Evolutionary conservation across 2,329 filamentous ascomycete species (phyloP), one percentile per base, ranked within the genome.

Genomic region (Mycocentrospora acerina): DNA sequence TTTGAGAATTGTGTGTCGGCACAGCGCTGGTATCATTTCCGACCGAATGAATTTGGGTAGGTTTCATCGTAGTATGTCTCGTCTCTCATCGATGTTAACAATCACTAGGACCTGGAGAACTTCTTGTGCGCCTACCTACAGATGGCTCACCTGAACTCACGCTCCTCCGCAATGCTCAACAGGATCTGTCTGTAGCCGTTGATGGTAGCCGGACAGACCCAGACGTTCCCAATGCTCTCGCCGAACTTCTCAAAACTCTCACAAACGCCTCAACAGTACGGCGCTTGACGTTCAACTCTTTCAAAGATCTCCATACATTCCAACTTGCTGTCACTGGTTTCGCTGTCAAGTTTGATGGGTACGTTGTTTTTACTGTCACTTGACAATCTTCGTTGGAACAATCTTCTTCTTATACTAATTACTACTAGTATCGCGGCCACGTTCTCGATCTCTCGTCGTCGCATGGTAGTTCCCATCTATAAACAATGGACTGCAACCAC

Each of bases 401-500:
- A n/a, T n/a, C n/a, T n/a, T n/a, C n/a, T n/a, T n/a, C n/a, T n/a
- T n/a, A n/a, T 37, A 12, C 53, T 55, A 62, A 72, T 40, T 6
- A 48, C 4, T 5, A 2, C 5, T 15, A 63, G 62, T 18, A 56
- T 87, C 35, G 88, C 88, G 5, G 74, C 78, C 7, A 82, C 81
- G 0, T 88, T 95, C 64, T 83, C 85, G 41, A 95, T 95, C 50
- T 83, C 90, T 2, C 82, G 90, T 19, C 82, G 88, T 32, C 81
- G 88, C 51, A 93, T 90, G 85, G 88, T 95, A 10, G 88, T 95
- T 12, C 88, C 88, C 0, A 91, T 95, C 51, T 87, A 94, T 71
- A 95, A 95, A 71, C 93, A 93, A 66, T 94, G 88, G 88, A 89
- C 94, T 60, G 87, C 90, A 2, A 81, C 77, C n/a, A 78, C 77